Percentiles rank a stretch among this genome's conserved stretches.
These are phyloP conservation scores for Waltiozyma sp. DNA, from an alignment of 1,139 yeast genomes.

Conservation along the genomic window DNA sequence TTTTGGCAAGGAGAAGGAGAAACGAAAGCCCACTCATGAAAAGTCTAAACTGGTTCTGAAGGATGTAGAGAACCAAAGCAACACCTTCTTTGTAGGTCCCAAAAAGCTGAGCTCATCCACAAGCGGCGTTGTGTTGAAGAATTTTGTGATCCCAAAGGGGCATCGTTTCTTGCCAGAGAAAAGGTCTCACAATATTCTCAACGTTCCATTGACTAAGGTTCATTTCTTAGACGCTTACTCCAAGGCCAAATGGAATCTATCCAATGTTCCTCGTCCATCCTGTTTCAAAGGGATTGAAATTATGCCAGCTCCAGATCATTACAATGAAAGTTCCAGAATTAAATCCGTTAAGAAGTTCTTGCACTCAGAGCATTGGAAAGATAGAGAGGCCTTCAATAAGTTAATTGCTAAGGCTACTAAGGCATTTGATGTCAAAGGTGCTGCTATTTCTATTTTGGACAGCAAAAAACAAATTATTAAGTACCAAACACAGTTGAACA, in stretches of 20 bases:
- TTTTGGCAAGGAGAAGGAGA: no score
- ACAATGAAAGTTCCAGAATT: slow-evolving; percentile 32
- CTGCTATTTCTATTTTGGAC: slow-evolving; percentile 39
- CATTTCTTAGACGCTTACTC: slow-evolving; percentile 56
- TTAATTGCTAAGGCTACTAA: slow-evolving; percentile 28
- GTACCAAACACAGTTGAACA: slow-evolving; percentile 34
- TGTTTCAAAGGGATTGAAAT: slow-evolving; percentile 37
- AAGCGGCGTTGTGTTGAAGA: background rate
- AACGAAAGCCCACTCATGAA: no score
- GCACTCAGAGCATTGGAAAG: slow-evolving; percentile 41
- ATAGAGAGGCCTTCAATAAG: slow-evolving; percentile 28
- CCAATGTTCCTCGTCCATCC: slow-evolving; percentile 44
- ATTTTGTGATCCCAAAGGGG: background rate
- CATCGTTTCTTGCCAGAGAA: background rate
- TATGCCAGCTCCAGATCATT: slow-evolving; percentile 50
- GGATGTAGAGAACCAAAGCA: no score
- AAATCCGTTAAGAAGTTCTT: slow-evolving; percentile 32
- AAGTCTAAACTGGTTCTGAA: no score
- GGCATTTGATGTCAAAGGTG: slow-evolving; percentile 36
- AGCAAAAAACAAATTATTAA: slow-evolving; percentile 36
- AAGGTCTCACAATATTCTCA: slow-evolving; percentile 3
- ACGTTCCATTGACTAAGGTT: slow-evolving; percentile 34
- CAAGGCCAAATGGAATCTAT: slow-evolving; percentile 46
- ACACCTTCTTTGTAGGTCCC: no score
- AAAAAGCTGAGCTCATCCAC: background rate